Conservation (phyloP, 257 asterid species). For the Rauvolfia tetraphylla region DNA sequence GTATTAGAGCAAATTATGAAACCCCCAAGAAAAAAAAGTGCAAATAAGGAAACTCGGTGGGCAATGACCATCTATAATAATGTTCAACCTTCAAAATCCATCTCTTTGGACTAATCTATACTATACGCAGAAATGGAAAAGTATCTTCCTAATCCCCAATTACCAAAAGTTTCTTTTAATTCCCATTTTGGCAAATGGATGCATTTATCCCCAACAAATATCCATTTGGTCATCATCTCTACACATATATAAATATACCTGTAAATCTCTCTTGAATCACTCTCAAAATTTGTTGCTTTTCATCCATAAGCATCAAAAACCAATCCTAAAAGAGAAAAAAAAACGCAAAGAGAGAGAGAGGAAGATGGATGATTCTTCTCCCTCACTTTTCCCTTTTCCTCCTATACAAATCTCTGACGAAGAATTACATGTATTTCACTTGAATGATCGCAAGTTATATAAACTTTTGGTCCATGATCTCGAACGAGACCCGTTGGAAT, state of each 20-base stretch:
- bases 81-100: not conserved
- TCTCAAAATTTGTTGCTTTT: not conserved
- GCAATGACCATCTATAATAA: not conserved
- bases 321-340: no score
- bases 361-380: not conserved
- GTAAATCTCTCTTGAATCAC: not conserved
- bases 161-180: not conserved
- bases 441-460: slow-evolving; percentile 45
- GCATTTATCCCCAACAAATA: no score
- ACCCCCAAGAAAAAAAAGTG: no score
- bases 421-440: slow-evolving; percentile 45
- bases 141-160: not conserved
- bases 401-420: slow-evolving; percentile 36
- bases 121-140: not conserved
- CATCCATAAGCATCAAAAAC: not conserved
- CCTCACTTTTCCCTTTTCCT: not conserved
- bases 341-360: not conserved
- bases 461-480: slow-evolving; percentile 28
- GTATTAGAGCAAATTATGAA: not conserved
- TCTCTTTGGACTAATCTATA: not conserved
- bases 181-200: not conserved
- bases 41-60: not conserved
- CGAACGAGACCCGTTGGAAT: slow-evolving; percentile 46
- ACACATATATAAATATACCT: no score
- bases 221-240: not conserved